Base-by-base conservation (phyloP, 2,329 filamentous ascomycete genomes). In the Geosmithia morbida region DNA sequence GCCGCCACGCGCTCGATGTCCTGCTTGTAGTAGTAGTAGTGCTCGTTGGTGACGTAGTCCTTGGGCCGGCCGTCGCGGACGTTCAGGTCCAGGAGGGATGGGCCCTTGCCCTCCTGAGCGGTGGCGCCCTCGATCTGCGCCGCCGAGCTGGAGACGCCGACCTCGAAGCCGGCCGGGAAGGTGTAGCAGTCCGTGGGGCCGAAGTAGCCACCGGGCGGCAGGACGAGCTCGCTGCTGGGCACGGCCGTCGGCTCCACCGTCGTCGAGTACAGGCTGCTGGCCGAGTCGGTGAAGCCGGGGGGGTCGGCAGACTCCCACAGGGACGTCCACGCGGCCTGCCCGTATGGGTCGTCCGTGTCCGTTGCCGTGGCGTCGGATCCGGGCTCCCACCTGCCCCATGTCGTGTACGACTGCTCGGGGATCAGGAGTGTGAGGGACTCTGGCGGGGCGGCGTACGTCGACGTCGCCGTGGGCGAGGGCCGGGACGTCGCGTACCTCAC, bases 21-120 rank as follows among this genome's bases (percentile, higher is more conserved):
- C 57, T 75, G 73, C 55, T 75, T 75, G 53, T 75, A 77, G 7
- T 72, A 57, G 50, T 73, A 76, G 54, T 75, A 76, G 48, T 74
- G 66, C 57, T 72, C 70, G 41, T 68, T 72, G 2, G 67, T 67
- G 37, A 64, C 59, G 47, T 66, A 62, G 26, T 57, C 49, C 42
- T 65, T 62, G 3, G 50, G 46, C 2, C 55, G 45, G 5, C 53
- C 52, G 29, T 56, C 52, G 4, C 45, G 49, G 2, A 59, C 52
- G 3, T 65, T 60, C 51, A 69, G 61, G 45, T 73, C 69, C 57
- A 66, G 59, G n/a, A 68, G 54, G 2, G 62, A 61, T 0, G 68
- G 69, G 0, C 64, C 57, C 45, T 67, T 62, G 7, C 69, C 69
- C 46, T 71, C 66, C 2, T 64, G 59, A 1, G 65, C 62, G 1